Base-by-base conservation (phyloP, 75 land plant species). In the Larix kaempferi region DNA sequence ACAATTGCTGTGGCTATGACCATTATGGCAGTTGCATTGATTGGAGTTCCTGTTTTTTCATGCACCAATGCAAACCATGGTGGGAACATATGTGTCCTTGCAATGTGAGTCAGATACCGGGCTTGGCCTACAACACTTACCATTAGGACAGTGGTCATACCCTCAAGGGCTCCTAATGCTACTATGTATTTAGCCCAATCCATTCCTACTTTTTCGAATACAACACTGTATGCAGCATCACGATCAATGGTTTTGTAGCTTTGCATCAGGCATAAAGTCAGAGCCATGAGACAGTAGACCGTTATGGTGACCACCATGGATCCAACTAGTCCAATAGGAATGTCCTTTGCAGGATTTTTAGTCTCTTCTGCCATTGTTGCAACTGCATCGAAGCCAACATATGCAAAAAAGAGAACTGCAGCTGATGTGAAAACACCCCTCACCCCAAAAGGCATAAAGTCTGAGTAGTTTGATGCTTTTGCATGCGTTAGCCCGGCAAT, bases 121-220 rank as follows among this genome's bases (percentile, higher is more conserved):
- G 98, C 98, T 61, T 92, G 91, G 11, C 95, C 95, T 8, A 94
- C 89, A 0, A 95, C 85, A 12, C 85, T 60, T 5, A 92, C 91
- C 5, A 94, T 82, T 22, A 94, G 79, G n/a, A 89, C 95, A 1
- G 93, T 87, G 3, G 95, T 90, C 91, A 94, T 94, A 35, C 93
- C 93, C 73, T 94, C 92, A 14, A 96, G 78, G 2, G 99, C 99
- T 6, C 92, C 92, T 10, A 88, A 57, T 7, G 99, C 91, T 17
- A 96, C 99, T 7, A 96, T 74, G 81, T 94, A 94, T 83, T 94
- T 86, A 1, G 95, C 99, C 99, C 99, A 96, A 0, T 73, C 63
- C 93, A 90, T 78, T 0, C 94, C 92, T 1, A 79, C 86, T 0
- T 27, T 56, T 14, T 79, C 17, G 35, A 92, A 90, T 17, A 69